These are phyloP conservation scores for Ganoderma lucidum DNA, from an alignment of 1,284 basidiomycete species.

Conservation along the genomic window DNA sequence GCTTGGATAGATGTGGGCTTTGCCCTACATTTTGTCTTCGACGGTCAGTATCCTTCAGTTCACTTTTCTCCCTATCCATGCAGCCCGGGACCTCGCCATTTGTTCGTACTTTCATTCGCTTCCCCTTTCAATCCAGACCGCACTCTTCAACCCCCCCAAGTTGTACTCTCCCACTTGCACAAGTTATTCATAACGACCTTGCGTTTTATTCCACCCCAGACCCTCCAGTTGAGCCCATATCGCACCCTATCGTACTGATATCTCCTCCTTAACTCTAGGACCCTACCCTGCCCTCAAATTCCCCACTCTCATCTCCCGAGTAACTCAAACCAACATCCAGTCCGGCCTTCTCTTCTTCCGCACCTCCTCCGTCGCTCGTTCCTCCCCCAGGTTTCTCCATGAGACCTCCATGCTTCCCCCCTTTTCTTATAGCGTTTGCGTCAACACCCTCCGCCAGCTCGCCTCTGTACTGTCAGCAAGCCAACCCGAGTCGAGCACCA, in stretches of 20 bases:
- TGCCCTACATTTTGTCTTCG: constrained; percentile 88
- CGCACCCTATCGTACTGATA: constrained; percentile 4
- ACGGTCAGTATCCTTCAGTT: constrained; percentile 61
- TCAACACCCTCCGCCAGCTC: constrained; percentile 63
- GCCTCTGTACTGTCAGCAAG: constrained; percentile 20
- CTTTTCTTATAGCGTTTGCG: constrained; percentile 67
- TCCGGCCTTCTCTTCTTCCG: constrained; percentile 84
- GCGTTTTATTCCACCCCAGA: background rate
- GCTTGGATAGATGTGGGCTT: constrained; percentile 82
- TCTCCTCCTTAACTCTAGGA: constrained; percentile 50
- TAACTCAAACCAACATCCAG: constrained; percentile 64
- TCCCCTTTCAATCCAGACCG: background rate
- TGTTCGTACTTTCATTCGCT: background rate
- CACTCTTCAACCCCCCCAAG: background rate
- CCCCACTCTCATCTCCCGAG: constrained; percentile 68
- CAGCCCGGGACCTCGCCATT: background rate
- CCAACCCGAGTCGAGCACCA: constrained; percentile 31
- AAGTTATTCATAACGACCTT: background rate
- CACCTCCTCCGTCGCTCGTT: constrained; percentile 76
- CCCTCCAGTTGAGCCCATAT: background rate
- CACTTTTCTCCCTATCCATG: background rate
- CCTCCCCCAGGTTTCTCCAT: constrained; percentile 72
- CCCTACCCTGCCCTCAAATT: constrained; percentile 80
- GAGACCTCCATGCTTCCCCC: constrained; percentile 84
- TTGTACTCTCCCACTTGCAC: background rate